A percentile compares a stretch with the other conserved stretches of the same genome.
Evolutionary conservation across 371 early-diverging fungal genomes (phyloP).

Genomic region (Capniomyces stellatus): DNA sequence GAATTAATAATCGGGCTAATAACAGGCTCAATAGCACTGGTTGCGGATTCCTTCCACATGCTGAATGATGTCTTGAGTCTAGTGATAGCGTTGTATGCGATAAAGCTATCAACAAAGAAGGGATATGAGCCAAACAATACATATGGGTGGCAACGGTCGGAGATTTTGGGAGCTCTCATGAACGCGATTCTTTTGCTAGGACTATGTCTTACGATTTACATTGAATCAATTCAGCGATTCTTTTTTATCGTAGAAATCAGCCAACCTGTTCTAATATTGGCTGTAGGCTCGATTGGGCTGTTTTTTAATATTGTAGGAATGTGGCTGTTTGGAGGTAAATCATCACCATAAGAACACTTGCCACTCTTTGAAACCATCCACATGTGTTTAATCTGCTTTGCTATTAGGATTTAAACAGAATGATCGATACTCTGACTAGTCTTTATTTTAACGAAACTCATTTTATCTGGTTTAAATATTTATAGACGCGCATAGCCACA

Average conservation of each 20-base stretch:
- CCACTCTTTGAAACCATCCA: no score
- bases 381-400: conserved; percentile 22
- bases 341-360: no score
- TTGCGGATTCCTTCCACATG: conserved; percentile 93
- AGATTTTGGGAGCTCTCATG: conserved; percentile 76
- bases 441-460: no score
- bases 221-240: conserved; percentile 78
- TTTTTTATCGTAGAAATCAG: conserved; percentile 41
- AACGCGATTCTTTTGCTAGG: conserved; percentile 80
- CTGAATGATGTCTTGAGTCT: conserved; percentile 65
- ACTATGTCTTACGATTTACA: conserved; percentile 68
- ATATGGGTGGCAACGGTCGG: conserved; percentile 84
- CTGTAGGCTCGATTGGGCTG: conserved; percentile 69
- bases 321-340: conserved; percentile 39
- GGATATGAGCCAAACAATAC: conserved; percentile 42
- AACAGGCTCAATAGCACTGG: conserved; percentile 60
- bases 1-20: conserved; percentile 64
- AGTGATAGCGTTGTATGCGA: conserved; percentile 70
- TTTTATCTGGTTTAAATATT: no score
- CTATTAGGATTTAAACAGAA: no score
- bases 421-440: no score
- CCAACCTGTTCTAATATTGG: conserved; percentile 55
- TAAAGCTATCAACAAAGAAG: conserved; percentile 24
- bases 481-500: no score
- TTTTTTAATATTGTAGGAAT: conserved; percentile 65